A percentile compares a stretch with the other conserved stretches of the same genome.
Evolutionary conservation across 2,329 filamentous ascomycete species (phyloP).

Genomic region (Verticillium tricorpus): DNA sequence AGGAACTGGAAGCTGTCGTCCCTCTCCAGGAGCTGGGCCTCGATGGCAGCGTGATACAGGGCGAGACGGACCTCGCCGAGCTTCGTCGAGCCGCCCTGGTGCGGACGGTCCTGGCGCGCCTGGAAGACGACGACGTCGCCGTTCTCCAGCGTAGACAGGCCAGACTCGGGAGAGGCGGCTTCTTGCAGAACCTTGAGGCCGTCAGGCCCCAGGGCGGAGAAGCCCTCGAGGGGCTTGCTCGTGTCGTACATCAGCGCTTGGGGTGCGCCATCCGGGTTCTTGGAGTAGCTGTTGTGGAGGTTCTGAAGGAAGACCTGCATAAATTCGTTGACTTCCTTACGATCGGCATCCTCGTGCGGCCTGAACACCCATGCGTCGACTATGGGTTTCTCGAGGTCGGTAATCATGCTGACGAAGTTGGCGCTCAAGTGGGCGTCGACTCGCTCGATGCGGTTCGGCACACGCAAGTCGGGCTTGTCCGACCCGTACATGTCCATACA

Average conservation of each 20-base stretch:
- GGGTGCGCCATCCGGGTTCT: conserved; percentile 73
- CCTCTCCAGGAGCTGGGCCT: conserved; percentile 49
- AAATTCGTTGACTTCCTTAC: conserved; percentile 54
- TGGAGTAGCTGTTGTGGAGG: conserved; percentile 54
- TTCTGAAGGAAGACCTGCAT: conserved; percentile 65
- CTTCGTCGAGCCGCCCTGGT: conserved; percentile 66
- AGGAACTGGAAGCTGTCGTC: conserved; percentile 59
- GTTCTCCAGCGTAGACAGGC: conserved; percentile 43
- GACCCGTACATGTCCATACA: conserved; percentile 79
- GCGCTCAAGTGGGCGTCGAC: conserved; percentile 59
- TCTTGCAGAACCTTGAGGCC: conserved; percentile 24
- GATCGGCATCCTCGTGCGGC: conserved; percentile 43
- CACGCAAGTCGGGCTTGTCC: conserved; percentile 88
- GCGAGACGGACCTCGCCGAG: conserved; percentile 70
- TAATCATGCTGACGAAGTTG: conserved; percentile 72
- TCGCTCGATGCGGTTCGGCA: conserved; percentile 63
- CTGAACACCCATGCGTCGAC: conserved; percentile 72
- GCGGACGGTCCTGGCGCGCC: conserved; percentile 62
- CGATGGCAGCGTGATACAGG: conserved; percentile 65
- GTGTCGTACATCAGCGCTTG: conserved; percentile 74
- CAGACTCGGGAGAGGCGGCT: conserved; percentile 15
- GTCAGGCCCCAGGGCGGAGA: conserved; percentile 64
- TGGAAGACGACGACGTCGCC: conserved; percentile 82
- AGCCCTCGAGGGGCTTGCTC: conserved; percentile 67
- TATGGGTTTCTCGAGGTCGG: conserved; percentile 59